phyloP scores from a whole-genome alignment of 2,329 filamentous ascomycete species.

The Neonectria faginata region DNA sequence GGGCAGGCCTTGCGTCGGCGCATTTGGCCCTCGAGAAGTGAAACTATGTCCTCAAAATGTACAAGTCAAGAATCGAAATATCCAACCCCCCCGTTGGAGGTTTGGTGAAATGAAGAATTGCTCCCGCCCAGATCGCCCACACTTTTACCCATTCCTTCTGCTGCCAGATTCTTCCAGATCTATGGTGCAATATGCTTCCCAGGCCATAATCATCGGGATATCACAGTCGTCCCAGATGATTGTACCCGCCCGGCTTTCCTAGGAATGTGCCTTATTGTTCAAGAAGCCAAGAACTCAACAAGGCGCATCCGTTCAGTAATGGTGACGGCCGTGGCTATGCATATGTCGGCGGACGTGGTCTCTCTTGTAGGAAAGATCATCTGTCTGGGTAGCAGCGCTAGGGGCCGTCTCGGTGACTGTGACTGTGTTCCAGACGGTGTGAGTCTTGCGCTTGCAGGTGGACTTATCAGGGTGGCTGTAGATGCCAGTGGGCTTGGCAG shows the following conservation, averaged over 20 bases:
- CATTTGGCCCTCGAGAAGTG: slow-evolving; percentile 31
- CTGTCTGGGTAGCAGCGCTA: slow-evolving; percentile 35
- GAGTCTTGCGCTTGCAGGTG: slow-evolving; percentile 45
- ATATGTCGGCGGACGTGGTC: slow-evolving; percentile 50
- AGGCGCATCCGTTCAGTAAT: slow-evolving; percentile 36
- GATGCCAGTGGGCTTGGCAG: slow-evolving; percentile 33
- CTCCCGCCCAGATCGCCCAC: slow-evolving; percentile 11
- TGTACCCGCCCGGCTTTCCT: not conserved
- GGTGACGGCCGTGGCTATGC: slow-evolving; percentile 52
- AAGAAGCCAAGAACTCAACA: slow-evolving; percentile 29
- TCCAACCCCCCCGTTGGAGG: slow-evolving; percentile 34
- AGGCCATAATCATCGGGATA: not conserved
- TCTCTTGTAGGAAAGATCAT: slow-evolving; percentile 40
- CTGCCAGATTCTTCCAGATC: slow-evolving; percentile 22
- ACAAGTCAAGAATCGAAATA: slow-evolving; percentile 46
- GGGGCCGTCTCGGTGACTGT: slow-evolving; percentile 54
- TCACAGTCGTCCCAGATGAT: slow-evolving; percentile 3
- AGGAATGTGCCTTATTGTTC: slow-evolving; percentile 15
- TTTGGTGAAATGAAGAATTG: slow-evolving; percentile 7
- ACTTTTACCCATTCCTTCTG: slow-evolving; percentile 7
- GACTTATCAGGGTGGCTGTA: slow-evolving; percentile 34
- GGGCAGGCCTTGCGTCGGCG: slow-evolving; percentile 29
- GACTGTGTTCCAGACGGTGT: slow-evolving; percentile 60
- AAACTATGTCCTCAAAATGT: slow-evolving; percentile 47
- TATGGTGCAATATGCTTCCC: slow-evolving; percentile 12